A percentile compares a stretch with the other conserved stretches of the same genome.
Evolutionary conservation across 768 basidiomycete genomes (phyloP).

Genomic region (Naematelia aurantialba): DNA sequence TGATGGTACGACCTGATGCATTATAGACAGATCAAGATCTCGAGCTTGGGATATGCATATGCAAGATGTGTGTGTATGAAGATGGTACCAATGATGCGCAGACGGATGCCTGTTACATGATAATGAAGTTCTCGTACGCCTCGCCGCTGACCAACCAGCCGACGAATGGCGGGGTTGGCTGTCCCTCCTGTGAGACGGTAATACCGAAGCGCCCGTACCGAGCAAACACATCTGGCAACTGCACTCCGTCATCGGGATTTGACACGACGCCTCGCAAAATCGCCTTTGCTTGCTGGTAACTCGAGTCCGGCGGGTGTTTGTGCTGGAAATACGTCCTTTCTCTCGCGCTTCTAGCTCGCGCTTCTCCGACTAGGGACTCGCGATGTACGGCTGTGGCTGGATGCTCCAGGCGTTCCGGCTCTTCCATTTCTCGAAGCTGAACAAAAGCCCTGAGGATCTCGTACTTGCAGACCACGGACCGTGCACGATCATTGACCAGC

Average conservation of each 20-base stretch:
- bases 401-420: no score
- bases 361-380: no score
- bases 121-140: conserved; percentile 25
- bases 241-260: not conserved
- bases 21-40: no score
- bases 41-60: not conserved
- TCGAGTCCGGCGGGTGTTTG: conserved; percentile 20
- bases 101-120: not conserved
- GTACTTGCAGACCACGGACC: conserved; percentile 28
- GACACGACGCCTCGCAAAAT: conserved; percentile 29
- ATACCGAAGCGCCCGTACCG: conserved; percentile 9
- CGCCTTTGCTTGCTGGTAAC: conserved; percentile 33
- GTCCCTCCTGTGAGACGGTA: conserved; percentile 3
- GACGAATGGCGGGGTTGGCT: conserved; percentile 29
- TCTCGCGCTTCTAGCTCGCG: not conserved
- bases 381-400: no score
- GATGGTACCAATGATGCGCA: conserved; percentile 4
- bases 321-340: conserved; percentile 14
- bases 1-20: no score
- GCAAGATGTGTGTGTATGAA: not conserved
- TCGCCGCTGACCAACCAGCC: conserved; percentile 41
- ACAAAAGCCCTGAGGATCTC: conserved; percentile 21
- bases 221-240: conserved; percentile 9
- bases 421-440: not conserved
- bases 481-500: conserved; percentile 18